These are phyloP conservation scores for Cordia subcordata DNA, from an alignment of 257 asterid genomes.

Conservation along the genomic window DNA sequence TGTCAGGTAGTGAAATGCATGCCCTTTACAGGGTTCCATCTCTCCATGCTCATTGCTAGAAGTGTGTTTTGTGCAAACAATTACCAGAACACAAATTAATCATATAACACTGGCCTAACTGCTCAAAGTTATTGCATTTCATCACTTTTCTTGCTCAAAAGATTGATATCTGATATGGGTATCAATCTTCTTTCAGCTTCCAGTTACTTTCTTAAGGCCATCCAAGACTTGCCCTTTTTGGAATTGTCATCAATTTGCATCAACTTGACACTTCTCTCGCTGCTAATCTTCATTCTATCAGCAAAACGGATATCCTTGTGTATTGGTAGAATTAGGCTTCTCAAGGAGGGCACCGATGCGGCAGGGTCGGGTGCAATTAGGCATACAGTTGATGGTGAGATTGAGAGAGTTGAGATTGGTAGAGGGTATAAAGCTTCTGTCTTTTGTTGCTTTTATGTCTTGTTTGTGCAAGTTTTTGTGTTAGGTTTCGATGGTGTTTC, in stretches of 20 bases:
- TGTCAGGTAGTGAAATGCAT: constrained; percentile 89
- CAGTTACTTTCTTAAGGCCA: constrained; percentile 20
- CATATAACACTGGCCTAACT: constrained; percentile 15
- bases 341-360: constrained; percentile 43
- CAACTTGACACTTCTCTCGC: constrained; percentile 60
- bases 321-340: constrained; percentile 47
- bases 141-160: constrained; percentile 20
- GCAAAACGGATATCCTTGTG: constrained; percentile 57
- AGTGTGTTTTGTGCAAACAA: background rate
- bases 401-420: constrained; percentile 44
- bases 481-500: constrained; percentile 55
- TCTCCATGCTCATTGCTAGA: constrained; percentile 19
- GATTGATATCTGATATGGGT: constrained; percentile 78
- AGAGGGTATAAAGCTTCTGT: constrained; percentile 53
- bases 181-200: constrained; percentile 44
- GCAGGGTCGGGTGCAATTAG: constrained; percentile 25
- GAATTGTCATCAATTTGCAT: constrained; percentile 76
- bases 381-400: constrained; percentile 36
- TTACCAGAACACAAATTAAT: constrained; percentile 17
- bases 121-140: constrained; percentile 28
- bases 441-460: constrained; percentile 61
- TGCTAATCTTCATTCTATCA: constrained; percentile 60
- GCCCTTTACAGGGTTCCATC: constrained; percentile 57
- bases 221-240: constrained; percentile 45
- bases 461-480: constrained; percentile 55